Percentiles rank a stretch among this genome's conserved stretches.
phyloP scores from a whole-genome alignment of 768 basidiomycete species.

The Tricholoma furcatifolium region DNA sequence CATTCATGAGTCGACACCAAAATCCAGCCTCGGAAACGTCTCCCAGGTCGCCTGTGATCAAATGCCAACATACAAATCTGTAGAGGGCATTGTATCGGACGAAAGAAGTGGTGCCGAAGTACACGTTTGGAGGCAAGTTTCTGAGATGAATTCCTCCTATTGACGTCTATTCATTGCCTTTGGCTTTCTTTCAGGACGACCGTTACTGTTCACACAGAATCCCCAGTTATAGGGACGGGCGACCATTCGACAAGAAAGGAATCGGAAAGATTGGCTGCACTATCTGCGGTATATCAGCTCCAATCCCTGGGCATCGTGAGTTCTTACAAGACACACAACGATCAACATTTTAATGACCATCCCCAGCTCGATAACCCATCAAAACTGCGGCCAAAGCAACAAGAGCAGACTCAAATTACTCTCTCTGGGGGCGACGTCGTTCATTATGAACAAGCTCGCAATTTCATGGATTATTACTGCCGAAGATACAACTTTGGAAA shows the following conservation, averaged over 20 bases:
- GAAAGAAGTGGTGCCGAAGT: slow-evolving; percentile 18
- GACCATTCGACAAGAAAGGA: slow-evolving; percentile 58
- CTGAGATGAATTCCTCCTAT: background rate
- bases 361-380: slow-evolving; percentile 38
- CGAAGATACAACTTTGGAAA: slow-evolving; percentile 69
- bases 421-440: slow-evolving; percentile 68
- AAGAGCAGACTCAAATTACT: slow-evolving; percentile 20
- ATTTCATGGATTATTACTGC: slow-evolving; percentile 97
- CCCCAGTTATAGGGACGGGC: slow-evolving; percentile 56
- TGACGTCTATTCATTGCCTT: background rate
- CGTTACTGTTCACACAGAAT: slow-evolving; percentile 34
- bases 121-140: slow-evolving; percentile 45
- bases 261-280: slow-evolving; percentile 72
- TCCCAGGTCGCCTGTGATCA: slow-evolving; percentile 25
- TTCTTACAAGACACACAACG: slow-evolving; percentile 9
- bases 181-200: slow-evolving; percentile 32
- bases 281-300: slow-evolving; percentile 74
- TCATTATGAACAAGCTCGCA: slow-evolving; percentile 69
- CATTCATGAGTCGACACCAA: slow-evolving; percentile 33
- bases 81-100: slow-evolving; percentile 25
- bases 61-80: slow-evolving; percentile 31
- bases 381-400: slow-evolving; percentile 24
- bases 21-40: slow-evolving; percentile 42
- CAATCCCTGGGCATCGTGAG: slow-evolving; percentile 62
- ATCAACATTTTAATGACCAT: background rate